Conservation (phyloP, 805 yeast genomes). For the Jamesozyma piceae region DNA sequence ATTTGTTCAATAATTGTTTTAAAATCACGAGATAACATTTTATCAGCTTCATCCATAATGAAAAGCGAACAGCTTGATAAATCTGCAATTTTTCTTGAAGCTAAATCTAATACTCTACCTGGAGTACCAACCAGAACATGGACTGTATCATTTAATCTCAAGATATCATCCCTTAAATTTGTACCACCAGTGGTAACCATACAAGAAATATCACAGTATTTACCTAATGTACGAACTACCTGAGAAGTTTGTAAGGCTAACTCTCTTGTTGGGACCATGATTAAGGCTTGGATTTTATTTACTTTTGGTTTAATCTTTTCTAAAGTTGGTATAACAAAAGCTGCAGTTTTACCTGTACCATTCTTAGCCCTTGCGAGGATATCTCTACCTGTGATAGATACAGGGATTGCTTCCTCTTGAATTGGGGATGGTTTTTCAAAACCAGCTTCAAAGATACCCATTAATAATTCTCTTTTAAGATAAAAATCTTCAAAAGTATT, state of each 20-base stretch:
- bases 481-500: conserved; percentile 85
- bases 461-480: conserved; percentile 82
- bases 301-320: conserved; percentile 80
- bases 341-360: conserved; percentile 98
- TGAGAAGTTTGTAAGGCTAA: conserved; percentile 95
- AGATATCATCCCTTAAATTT: conserved; percentile 81
- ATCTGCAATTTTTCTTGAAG: conserved; percentile 79
- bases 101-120: conserved; percentile 92
- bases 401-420: conserved; percentile 94
- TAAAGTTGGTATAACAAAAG: conserved; percentile 87
- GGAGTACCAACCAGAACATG: conserved; percentile 96
- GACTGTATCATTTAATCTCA: conserved; percentile 86
- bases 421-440: conserved; percentile 97
- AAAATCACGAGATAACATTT: conserved; percentile 87
- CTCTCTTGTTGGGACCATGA: conserved; percentile 95
- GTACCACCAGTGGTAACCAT: conserved; percentile 99
- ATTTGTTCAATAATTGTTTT: conserved; percentile 80
- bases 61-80: conserved; percentile 77
- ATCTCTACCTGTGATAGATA: conserved; percentile 91
- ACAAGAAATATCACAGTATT: conserved; percentile 82
- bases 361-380: conserved; percentile 95
- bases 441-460: conserved; percentile 99
- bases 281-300: conserved; percentile 80
- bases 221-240: conserved; percentile 91
- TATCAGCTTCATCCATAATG: conserved; percentile 98